Evolutionary conservation across 306 rosid genomes (phyloP), one percentile per base, ranked within the genome.

Genomic region (Cucumis sativus): DNA sequence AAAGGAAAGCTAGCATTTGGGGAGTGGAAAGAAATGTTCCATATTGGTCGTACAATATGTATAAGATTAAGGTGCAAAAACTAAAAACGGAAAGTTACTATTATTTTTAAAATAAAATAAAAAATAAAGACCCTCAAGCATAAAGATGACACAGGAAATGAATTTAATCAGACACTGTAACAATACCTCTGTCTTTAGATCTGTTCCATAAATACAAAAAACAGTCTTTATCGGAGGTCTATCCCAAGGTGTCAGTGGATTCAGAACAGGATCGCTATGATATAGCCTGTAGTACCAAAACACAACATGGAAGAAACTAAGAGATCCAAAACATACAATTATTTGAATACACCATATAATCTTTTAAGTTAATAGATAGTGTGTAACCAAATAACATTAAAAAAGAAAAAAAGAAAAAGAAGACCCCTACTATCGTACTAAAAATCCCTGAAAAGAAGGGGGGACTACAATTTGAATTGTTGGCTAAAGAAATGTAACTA

Each of bases 231-330:
- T 81, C 45, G 99, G 99, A 47, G 99, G 99, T 60, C 99, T 91
- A 80, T 95, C 99, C 97, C 97, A 90, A 83, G 99, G 97, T 74
- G 97, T 88, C 17, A 95, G 91, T 67, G 99, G 99, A 84, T 95
- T 95, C 63, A 95, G 84, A 81, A 92, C 88, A 66, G 95, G 95
- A 90, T 95, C 97, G 39, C 60, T 82, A 69, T 88, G 86, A 84
- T 92, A 95, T 82, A 87, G 87, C 89, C 99, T 95, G 93, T 83
- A 92, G 85, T 47, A 82, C 37, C 79, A 6, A 7, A 55, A 77
- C 57, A 63, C 49, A 63, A 14, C 47, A n/a, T 52, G 8, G 30
- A 11, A 52, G 15, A 30, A 77, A 77, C n/a, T 17, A 21, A 71
- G 21, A 25, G 8, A 49, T 12, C 17, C 51, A 47, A 47, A 71